Evolutionary conservation across 129 eudicot genomes (phyloP).

Genomic region (Lactuca sativa): DNA sequence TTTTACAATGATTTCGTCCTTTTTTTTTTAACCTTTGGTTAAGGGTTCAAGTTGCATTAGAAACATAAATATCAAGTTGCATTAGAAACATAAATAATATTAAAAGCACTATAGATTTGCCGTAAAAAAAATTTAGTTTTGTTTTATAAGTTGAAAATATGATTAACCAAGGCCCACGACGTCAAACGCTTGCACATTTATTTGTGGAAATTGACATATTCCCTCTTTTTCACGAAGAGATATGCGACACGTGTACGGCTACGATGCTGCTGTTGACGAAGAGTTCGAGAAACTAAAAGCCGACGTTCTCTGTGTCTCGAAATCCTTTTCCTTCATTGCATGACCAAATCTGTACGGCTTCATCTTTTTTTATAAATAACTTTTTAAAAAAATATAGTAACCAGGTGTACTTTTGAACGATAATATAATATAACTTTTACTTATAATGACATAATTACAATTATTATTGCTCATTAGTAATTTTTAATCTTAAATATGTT

Average conservation of each 20-base stretch:
- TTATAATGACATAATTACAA: too few relatives aligned
- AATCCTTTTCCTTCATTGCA: conserved; percentile 23
- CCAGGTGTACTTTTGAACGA: too few relatives aligned
- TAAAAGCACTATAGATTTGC: not conserved
- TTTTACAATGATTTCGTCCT: too few relatives aligned
- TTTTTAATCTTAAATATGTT: too few relatives aligned
- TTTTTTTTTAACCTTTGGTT: too few relatives aligned
- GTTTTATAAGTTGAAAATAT: not conserved
- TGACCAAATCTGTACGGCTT: conserved; percentile 36
- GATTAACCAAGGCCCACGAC: too few relatives aligned
- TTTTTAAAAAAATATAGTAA: too few relatives aligned
- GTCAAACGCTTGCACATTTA: not conserved
- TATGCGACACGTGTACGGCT: conserved; percentile 29
- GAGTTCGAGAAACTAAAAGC: conserved; percentile 21
- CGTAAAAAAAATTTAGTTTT: not conserved
- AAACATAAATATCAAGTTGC: too few relatives aligned
- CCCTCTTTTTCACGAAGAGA: not conserved
- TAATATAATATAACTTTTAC: too few relatives aligned
- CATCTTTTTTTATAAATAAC: not conserved
- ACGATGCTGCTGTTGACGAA: conserved; percentile 19
- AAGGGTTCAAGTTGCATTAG: too few relatives aligned
- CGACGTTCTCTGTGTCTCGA: conserved; percentile 1
- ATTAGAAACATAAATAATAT: too few relatives aligned
- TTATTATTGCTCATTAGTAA: too few relatives aligned
- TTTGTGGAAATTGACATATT: conserved; percentile 20